Percentiles rank a stretch among this genome's conserved stretches.
Conservation (phyloP, 1,284 basidiomycete genomes). For the Microbotryum scabiosae region DNA sequence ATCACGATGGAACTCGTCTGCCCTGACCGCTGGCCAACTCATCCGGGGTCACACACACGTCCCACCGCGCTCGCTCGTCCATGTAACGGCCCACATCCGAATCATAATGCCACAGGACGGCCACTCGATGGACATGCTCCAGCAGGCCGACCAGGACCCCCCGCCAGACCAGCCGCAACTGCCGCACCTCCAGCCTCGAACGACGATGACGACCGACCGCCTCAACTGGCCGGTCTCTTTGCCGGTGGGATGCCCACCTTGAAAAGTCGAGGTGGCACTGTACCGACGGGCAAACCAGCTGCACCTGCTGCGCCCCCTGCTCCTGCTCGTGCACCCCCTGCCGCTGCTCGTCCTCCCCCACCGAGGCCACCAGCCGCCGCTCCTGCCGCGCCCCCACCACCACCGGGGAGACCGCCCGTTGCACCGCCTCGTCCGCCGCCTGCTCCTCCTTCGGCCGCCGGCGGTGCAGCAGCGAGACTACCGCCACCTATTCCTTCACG, state of each 20-base stretch:
- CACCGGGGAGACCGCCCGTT: constrained; percentile 3
- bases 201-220: background rate
- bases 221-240: constrained; percentile 26
- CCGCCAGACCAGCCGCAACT: background rate
- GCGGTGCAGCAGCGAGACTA: background rate
- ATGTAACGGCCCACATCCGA: no score
- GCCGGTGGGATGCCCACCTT: constrained; percentile 30
- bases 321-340: background rate
- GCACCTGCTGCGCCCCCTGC: constrained; percentile 2
- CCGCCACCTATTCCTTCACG: background rate
- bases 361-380: background rate
- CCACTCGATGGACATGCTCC: background rate
- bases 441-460: background rate
- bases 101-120: background rate
- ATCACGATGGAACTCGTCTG: no score
- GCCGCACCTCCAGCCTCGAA: background rate
- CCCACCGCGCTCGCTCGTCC: no score
- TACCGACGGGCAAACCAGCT: background rate
- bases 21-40: no score
- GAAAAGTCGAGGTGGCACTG: constrained; percentile 18
- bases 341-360: background rate
- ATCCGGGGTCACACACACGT: no score
- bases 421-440: background rate
- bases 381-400: background rate
- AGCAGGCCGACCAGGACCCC: background rate